Percentiles rank a stretch among this genome's conserved stretches.
Conservation (phyloP, 1,284 basidiomycete genomes). For the Stygiomarasmius scandens region DNA sequence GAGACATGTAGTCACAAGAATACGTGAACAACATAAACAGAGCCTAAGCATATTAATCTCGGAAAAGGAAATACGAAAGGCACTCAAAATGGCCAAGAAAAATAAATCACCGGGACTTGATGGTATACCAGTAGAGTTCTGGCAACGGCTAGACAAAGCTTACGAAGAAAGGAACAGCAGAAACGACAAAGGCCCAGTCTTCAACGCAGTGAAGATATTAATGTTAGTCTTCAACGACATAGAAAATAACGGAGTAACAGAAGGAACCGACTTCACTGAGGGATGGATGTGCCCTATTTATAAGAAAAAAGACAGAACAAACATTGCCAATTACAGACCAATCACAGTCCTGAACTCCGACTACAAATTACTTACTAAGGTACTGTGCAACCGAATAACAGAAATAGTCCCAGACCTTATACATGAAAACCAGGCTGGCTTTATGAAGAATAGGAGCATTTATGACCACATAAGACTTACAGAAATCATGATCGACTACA, state of each 20-base stretch:
- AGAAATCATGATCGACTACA: slow-evolving; percentile 17
- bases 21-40: no score
- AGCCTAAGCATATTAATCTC: not conserved
- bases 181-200: not conserved
- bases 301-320: slow-evolving; percentile 15
- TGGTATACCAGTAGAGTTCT: slow-evolving; percentile 1
- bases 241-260: slow-evolving; percentile 2
- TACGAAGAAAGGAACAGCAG: not conserved
- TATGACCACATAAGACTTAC: slow-evolving; percentile 20
- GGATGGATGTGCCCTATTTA: slow-evolving; percentile 14
- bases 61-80: not conserved
- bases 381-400: slow-evolving; percentile 9
- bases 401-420: slow-evolving; percentile 9
- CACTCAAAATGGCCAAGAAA: not conserved
- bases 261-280: not conserved
- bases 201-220: slow-evolving; percentile 7
- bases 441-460: slow-evolving; percentile 21
- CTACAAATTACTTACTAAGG: slow-evolving; percentile 18
- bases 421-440: slow-evolving; percentile 23
- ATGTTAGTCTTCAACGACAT: slow-evolving; percentile 11
- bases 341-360: slow-evolving; percentile 19
- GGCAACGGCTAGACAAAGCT: not conserved
- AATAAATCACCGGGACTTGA: slow-evolving; percentile 3
- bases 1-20: not conserved
- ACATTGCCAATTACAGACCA: slow-evolving; percentile 20